Evolutionary conservation across 805 yeast genomes (phyloP).

Genomic region (Zygotorulaspora sp.): DNA sequence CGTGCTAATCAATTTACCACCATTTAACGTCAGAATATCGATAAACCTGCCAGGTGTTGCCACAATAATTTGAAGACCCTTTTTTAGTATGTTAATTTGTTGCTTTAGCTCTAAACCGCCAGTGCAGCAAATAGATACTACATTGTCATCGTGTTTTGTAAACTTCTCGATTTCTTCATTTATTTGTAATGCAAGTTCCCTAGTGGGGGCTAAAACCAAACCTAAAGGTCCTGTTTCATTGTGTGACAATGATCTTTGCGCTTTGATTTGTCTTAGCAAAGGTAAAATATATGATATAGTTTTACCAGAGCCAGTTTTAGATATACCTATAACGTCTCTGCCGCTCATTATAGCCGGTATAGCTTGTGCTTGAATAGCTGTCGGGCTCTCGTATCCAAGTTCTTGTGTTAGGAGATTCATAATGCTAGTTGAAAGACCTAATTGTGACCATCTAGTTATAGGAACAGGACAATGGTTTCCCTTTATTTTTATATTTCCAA

Average conservation of each 20-base stretch:
- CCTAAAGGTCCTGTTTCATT: conserved; percentile 72
- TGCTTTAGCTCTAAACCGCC: conserved; percentile 83
- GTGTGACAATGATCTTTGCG: conserved; percentile 50
- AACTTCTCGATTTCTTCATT: conserved; percentile 60
- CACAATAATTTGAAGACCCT: conserved; percentile 74
- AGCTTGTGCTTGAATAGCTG: conserved; percentile 88
- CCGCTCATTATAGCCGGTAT: conserved; percentile 89
- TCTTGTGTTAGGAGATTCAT: conserved; percentile 48
- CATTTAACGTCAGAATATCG: conserved; percentile 78
- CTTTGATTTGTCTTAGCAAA: conserved; percentile 73
- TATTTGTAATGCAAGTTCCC: conserved; percentile 88
- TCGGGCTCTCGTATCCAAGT: conserved; percentile 57
- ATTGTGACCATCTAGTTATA: conserved; percentile 69
- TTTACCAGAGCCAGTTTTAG: conserved; percentile 96
- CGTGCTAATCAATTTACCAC: conserved; percentile 65
- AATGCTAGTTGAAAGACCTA: conserved; percentile 65
- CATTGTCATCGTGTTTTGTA: conserved; percentile 31
- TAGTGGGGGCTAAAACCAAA: conserved; percentile 79
- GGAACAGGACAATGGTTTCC: conserved; percentile 63
- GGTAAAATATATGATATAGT: conserved; percentile 87
- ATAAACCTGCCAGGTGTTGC: conserved; percentile 96
- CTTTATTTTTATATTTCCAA: conserved; percentile 63
- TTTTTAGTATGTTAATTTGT: conserved; percentile 75
- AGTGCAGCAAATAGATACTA: conserved; percentile 72
- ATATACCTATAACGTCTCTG: conserved; percentile 85